Base-by-base conservation (phyloP, 108 stramenopile species). In the Mediolabrus comicus region DNA sequence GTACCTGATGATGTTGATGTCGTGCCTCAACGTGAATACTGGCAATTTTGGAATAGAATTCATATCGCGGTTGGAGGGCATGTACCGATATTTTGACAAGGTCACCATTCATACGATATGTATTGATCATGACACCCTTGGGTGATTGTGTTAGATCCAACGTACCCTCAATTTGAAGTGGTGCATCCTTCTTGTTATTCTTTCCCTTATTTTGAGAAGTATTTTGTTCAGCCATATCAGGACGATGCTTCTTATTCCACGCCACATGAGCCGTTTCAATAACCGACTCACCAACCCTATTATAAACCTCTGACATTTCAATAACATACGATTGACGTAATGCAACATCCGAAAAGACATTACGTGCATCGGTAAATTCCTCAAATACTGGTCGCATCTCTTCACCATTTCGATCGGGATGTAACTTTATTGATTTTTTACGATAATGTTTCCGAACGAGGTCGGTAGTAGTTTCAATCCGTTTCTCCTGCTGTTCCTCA, bases 391-490 rank as follows among this genome's bases (percentile, higher is more conserved):
- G 69, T 22, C 79, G 59, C 31, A 33, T 52, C 6, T 64, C 79
- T 55, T 79, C 77, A 22, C 77, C 77, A 24, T 67, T 70, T 33
- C 74, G 54, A 65, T 80, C 79, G 31, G 79, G 79, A 34, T 80
- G 79, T 2, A 80, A n/a, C 53, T 62, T 70, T 8, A 80, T 53
- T 2, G 53, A 39, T 29, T 39, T 59, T 32, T 61, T 68, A 3
- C 77, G 66, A 60, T 78, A 78, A 68, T 74, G 67, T 67, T 74
- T 78, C 34, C 31, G 26, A 2, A 65, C 62, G 30, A 58, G 31
- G 3, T 77, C 75, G 2, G 30, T 13, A 0, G 60, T 59, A 25
- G 39, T 28, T 8, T 25, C 29, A n/a, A 55, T 34, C 12, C 24
- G 63, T 30, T 43, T 35, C 4, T 41, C 54, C 59, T 56, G 41